Evolutionary conservation across 2,329 filamentous ascomycete species (phyloP).

Genomic region (Pyrenochaeta sp.): DNA sequence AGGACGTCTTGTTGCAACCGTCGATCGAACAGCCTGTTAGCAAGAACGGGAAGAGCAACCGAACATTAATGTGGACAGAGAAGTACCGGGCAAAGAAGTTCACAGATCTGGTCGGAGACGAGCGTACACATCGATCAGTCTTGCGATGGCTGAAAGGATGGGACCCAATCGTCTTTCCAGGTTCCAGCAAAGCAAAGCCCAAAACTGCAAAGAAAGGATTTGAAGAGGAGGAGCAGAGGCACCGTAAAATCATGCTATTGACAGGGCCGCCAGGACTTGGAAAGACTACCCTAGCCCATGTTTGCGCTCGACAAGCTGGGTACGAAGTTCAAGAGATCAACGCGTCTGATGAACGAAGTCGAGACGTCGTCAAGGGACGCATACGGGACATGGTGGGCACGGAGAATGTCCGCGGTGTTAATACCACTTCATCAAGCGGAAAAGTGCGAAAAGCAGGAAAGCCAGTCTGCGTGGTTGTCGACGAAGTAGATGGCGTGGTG

Average conservation of each 20-base stretch:
- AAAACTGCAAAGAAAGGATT: slow-evolving; percentile 56
- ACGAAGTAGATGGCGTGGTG: slow-evolving; percentile 96
- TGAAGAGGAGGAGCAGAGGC: slow-evolving; percentile 74
- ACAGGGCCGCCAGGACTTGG: slow-evolving; percentile 92
- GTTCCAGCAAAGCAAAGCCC: slow-evolving; percentile 68
- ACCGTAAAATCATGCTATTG: slow-evolving; percentile 87
- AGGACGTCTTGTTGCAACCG: slow-evolving; percentile 37
- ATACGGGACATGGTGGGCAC: slow-evolving; percentile 93
- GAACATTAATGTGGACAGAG: slow-evolving; percentile 85
- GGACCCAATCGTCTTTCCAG: slow-evolving; percentile 92
- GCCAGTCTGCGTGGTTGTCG: slow-evolving; percentile 91
- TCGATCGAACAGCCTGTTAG: slow-evolving; percentile 50
- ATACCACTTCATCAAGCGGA: slow-evolving; percentile 61
- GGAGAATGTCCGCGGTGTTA: slow-evolving; percentile 83
- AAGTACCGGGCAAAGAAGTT: slow-evolving; percentile 95
- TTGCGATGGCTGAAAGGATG: slow-evolving; percentile 93
- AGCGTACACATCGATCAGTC: slow-evolving; percentile 89
- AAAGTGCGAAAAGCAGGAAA: slow-evolving; percentile 76
- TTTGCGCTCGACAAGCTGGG: slow-evolving; percentile 92
- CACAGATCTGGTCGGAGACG: slow-evolving; percentile 92
- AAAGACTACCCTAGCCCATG: slow-evolving; percentile 95
- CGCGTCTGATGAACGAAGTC: slow-evolving; percentile 92
- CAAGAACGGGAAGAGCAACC: slow-evolving; percentile 40
- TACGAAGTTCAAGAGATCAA: slow-evolving; percentile 99
- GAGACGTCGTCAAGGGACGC: slow-evolving; percentile 86